Evolutionary conservation across 192 early-diverging fungal genomes (phyloP), one percentile per base, ranked within the genome.

Genomic region (Coemansia erecta): DNA sequence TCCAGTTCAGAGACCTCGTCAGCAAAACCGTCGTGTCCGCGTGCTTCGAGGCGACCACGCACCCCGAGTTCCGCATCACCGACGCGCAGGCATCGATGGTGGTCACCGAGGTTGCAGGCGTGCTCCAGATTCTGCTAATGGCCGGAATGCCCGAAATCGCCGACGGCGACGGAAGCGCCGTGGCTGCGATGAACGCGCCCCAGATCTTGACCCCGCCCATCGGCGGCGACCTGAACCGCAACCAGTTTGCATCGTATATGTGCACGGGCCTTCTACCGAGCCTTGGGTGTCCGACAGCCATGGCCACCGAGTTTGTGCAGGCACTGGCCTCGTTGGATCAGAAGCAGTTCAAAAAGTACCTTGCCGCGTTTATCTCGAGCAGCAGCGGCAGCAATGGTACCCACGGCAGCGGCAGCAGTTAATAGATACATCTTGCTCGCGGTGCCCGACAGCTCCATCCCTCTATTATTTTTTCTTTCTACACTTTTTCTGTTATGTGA

Each of bases 31-130:
- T 93, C 14, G 57, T 92, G 1, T 85, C 88, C 7, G 72, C 84
- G 45, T 84, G 87, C 44, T 97, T 97, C 64, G 86, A 89, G 69
- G 81, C 93, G 22, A 91, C 92, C 0, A 83, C 92, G 77, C 85
- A 85, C 24, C 23, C 81, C 11, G 75, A 66, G 19, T 95, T 94
- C 77, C 80, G 88, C 61, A 60, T 87, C 33, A 57, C 77, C 24
- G 93, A 95, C 64, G 93, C 89, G 2, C 87, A 91, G 70, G 77
- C 86, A 6, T 64, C 86, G 58, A 56, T 93, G 70, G 88, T 93
- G 14, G 64, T 80, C 26, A 56, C 71, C 8, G 77, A 80, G 63
- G 70, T 55, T n/a, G 81, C 84, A 14, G 65, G 83, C 9, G 61
- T 85, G 23, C 55, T 70, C 23, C 70, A 81, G 40, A 81, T 84